phyloP scores from a whole-genome alignment of 108 stramenopile species.

The Discostella pseudostelligera region DNA sequence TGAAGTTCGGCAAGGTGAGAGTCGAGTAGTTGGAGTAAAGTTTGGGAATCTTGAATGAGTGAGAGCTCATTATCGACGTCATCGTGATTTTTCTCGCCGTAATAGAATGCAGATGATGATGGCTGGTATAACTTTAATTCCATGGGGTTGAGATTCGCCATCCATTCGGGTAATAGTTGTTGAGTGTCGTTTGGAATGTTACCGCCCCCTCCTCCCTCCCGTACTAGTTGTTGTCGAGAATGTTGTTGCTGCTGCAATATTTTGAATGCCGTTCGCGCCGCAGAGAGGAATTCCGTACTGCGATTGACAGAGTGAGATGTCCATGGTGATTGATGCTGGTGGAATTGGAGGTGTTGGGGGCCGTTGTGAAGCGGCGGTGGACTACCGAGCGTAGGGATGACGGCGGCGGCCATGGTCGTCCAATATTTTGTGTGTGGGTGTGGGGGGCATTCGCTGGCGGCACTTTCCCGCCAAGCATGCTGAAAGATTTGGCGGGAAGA shows the following conservation, averaged over 20 bases:
- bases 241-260: constrained; percentile 52
- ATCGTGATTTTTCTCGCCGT: not conserved
- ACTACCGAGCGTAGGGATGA: not conserved
- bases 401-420: not conserved
- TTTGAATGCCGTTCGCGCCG: constrained; percentile 74
- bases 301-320: constrained; percentile 62
- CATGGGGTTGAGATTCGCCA: constrained; percentile 27
- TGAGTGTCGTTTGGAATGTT: not conserved
- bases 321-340: constrained; percentile 8
- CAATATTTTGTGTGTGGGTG: no score
- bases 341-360: not conserved
- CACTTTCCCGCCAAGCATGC: no score
- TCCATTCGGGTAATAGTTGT: constrained; percentile 32
- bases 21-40: constrained; percentile 62
- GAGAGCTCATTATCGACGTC: constrained; percentile 6
- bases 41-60: constrained; percentile 60
- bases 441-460: no score
- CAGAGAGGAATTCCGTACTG: constrained; percentile 71
- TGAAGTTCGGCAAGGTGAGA: constrained; percentile 54
- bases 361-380: constrained; percentile 2
- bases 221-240: constrained; percentile 22
- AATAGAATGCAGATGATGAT: not conserved
- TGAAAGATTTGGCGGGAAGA: no score
- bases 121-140: constrained; percentile 30
- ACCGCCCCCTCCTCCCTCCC: not conserved